Evolutionary conservation across 139 green algal species (phyloP), one percentile per base, ranked within the genome.

Genomic region (Haematococcus lacustris): DNA sequence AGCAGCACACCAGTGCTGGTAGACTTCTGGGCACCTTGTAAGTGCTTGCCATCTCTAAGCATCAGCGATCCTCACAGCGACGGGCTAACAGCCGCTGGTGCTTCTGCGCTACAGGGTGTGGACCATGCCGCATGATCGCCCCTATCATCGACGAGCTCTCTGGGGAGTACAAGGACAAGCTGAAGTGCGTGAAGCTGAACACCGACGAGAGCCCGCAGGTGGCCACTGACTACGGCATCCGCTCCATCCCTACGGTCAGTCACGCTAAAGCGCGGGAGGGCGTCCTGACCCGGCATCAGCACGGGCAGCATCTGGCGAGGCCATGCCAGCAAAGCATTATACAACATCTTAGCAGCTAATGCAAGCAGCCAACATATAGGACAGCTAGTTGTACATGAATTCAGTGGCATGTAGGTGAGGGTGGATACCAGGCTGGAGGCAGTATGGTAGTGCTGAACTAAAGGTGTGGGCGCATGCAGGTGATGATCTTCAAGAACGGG

Each of bases 401-500:
- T n/a, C n/a, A n/a, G n/a, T n/a, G n/a, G n/a, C n/a, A n/a, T n/a
- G n/a, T n/a, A n/a, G n/a, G n/a, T n/a, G n/a, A n/a, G n/a, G n/a
- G n/a, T n/a, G n/a, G n/a, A n/a, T n/a, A n/a, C n/a, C n/a, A n/a
- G n/a, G n/a, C n/a, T n/a, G n/a, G n/a, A n/a, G n/a, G n/a, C n/a
- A n/a, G n/a, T n/a, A n/a, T n/a, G n/a, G n/a, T n/a, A n/a, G n/a
- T n/a, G n/a, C n/a, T n/a, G n/a, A n/a, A n/a, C n/a, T n/a, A n/a
- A n/a, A n/a, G n/a, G n/a, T n/a, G n/a, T n/a, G n/a, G n/a, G 47
- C 13, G 3, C 43, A 61, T 66, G 38, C 97, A 93, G 51, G 89
- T 97, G 25, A 98, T 98, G 91, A 86, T 98, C 59, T 98, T 97
- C 84, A 98, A 98, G 71, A 66, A 76, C 69, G 93, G 95, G 50